phyloP scores from a whole-genome alignment of 139 green algal species.

The Chlorella ohadii region DNA sequence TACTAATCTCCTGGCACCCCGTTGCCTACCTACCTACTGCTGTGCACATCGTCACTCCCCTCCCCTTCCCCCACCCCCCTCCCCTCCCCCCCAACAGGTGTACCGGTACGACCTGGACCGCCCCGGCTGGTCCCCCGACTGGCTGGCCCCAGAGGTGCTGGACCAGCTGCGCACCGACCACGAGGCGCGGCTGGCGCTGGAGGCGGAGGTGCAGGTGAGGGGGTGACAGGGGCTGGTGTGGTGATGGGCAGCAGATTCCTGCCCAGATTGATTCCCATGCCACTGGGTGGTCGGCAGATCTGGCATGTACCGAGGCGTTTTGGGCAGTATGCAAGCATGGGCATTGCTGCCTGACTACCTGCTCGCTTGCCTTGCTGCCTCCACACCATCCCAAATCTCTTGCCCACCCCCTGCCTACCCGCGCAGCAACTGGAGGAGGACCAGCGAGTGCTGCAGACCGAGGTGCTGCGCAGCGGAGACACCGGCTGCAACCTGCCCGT shows the following conservation, averaged over 20 bases:
- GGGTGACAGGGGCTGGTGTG: too few species aligned
- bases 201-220: conserved; percentile 57
- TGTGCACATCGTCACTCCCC: neutral
- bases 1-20: neutral
- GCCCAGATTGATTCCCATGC: too few species aligned
- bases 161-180: conserved; percentile 67
- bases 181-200: conserved; percentile 53
- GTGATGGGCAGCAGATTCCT: too few species aligned
- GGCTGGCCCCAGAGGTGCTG: conserved; percentile 62
- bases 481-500: conserved; percentile 87
- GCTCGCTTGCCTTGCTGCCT: neutral
- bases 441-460: conserved; percentile 77
- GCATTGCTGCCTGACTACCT: too few species aligned
- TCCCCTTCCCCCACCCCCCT: neutral
- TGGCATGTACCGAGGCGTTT: too few species aligned
- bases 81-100: neutral
- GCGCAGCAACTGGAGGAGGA: conserved; percentile 64
- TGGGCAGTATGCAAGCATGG: too few species aligned
- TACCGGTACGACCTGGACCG: conserved; percentile 66
- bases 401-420: too few species aligned
- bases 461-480: conserved; percentile 88
- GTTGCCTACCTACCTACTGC: neutral
- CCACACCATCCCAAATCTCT: neutral
- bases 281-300: too few species aligned
- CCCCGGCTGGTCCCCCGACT: conserved; percentile 64